Conservation (phyloP, 106 monocot genomes). For the Iris macrosiphon region DNA sequence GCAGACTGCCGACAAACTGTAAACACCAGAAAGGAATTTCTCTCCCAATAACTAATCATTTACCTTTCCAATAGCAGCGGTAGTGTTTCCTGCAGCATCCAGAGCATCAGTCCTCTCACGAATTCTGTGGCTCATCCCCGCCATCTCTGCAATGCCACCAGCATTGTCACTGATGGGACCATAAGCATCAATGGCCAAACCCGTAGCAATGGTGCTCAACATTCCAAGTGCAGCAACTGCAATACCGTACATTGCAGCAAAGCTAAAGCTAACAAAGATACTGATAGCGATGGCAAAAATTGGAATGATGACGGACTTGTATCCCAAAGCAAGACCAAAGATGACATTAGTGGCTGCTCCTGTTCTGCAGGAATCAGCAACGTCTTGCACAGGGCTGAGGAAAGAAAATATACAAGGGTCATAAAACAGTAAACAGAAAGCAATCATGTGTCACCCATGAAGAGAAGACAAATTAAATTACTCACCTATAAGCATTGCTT, state of each 20-base stretch:
- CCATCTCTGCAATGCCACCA: constrained; percentile 40
- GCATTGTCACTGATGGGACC: constrained; percentile 44
- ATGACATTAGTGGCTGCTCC: constrained; percentile 43
- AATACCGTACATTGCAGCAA: constrained; percentile 37
- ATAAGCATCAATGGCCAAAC: constrained; percentile 33
- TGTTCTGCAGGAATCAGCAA: constrained; percentile 42
- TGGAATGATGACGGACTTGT: constrained; percentile 39
- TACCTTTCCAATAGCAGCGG: constrained; percentile 42
- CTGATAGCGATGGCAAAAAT: constrained; percentile 33
- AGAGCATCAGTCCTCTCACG: constrained; percentile 37
- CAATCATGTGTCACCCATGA: background rate
- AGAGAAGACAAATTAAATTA: too few species aligned
- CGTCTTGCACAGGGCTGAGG: constrained; percentile 33
- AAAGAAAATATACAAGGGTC: too few species aligned
- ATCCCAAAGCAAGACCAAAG: constrained; percentile 39
- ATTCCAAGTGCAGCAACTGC: constrained; percentile 40
- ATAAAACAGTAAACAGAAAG: background rate
- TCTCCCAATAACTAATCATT: too few species aligned
- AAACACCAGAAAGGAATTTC: too few species aligned
- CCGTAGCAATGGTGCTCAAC: constrained; percentile 38
- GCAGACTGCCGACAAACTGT: too few species aligned
- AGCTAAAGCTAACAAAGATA: constrained; percentile 41
- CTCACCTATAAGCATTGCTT: constrained; percentile 50
- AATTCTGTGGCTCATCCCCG: constrained; percentile 37
- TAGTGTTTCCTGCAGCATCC: constrained; percentile 40